These are phyloP conservation scores for Berkeleyomyces basicola DNA, from an alignment of 2,329 filamentous ascomycete genomes.

Conservation along the genomic window DNA sequence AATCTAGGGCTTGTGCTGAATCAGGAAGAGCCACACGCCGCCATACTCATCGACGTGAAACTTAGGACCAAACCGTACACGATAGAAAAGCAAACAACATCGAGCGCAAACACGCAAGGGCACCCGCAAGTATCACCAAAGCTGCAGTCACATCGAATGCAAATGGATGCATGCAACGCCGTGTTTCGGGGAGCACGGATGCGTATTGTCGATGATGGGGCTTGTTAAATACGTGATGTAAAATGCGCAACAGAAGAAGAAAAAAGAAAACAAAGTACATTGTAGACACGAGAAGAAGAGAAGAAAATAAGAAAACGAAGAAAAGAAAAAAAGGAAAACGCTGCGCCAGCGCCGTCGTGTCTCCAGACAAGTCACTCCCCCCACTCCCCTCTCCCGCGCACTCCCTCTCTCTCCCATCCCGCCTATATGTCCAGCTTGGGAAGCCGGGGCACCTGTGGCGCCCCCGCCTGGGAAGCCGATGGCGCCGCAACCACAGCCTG, in stretches of 20 bases:
- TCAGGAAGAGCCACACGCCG: too few species aligned
- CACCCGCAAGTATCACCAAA: too few species aligned
- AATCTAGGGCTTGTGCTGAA: too few species aligned
- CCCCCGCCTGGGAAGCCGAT: neutral
- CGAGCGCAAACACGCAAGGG: too few species aligned
- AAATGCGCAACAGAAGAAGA: neutral
- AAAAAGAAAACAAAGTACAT: neutral
- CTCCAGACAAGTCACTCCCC: neutral
- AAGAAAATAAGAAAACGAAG: conserved; percentile 2
- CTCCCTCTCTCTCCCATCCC: neutral
- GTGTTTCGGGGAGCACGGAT: too few species aligned
- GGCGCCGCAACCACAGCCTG: neutral
- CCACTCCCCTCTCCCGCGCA: neutral
- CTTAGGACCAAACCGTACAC: too few species aligned
- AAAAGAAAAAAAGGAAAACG: conserved; percentile 3
- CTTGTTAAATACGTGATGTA: neutral
- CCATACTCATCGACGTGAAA: too few species aligned
- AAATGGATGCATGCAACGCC: too few species aligned
- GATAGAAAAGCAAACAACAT: too few species aligned
- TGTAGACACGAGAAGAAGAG: conserved; percentile 1
- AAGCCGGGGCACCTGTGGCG: conserved; percentile 8
- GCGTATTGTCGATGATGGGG: too few species aligned
- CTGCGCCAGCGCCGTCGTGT: neutral
- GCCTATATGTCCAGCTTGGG: conserved; percentile 10
- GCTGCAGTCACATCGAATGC: too few species aligned